These are phyloP conservation scores for Thraustochytrium sp. DNA, from an alignment of 352 stramenopile species.

Conservation along the genomic window DNA sequence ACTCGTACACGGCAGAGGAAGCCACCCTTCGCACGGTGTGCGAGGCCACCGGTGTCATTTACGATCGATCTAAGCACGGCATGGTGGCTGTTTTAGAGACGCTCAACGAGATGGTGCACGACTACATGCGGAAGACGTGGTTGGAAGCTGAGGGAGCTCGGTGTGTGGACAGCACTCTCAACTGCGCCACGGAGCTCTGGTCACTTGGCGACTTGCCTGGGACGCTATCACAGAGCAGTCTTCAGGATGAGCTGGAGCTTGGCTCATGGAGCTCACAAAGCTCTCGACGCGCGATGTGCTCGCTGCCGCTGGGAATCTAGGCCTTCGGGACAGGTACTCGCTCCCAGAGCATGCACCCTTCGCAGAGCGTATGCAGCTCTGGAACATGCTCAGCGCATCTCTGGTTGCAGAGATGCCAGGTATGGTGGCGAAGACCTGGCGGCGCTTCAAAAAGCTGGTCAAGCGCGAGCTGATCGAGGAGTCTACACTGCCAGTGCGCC, in stretches of 20 bases:
- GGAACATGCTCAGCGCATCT: neutral
- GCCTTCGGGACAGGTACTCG: neutral
- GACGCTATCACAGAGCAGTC: neutral
- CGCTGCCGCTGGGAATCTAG: no score
- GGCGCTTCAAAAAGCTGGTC: neutral
- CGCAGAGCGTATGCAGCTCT: no score
- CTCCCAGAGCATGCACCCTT: neutral
- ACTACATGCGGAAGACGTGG: slow-evolving; percentile 50
- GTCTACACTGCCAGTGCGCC: neutral
- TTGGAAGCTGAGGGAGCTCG: slow-evolving; percentile 13
- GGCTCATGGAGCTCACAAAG: no score
- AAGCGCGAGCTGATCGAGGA: neutral
- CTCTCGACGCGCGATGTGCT: no score
- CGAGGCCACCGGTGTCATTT: neutral
- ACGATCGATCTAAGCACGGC: slow-evolving; percentile 41
- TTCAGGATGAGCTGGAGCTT: no score
- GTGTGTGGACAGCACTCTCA: neutral
- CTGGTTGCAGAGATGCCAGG: neutral
- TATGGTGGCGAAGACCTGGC: neutral
- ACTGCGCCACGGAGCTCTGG: neutral
- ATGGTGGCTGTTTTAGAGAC: slow-evolving; percentile 47
- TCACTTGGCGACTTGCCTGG: neutral
- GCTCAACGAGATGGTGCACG: slow-evolving; percentile 52
- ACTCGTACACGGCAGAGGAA: neutral
- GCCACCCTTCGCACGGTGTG: neutral